phyloP scores from a whole-genome alignment of 1,284 basidiomycete genomes.

The Puccinia hordei region DNA sequence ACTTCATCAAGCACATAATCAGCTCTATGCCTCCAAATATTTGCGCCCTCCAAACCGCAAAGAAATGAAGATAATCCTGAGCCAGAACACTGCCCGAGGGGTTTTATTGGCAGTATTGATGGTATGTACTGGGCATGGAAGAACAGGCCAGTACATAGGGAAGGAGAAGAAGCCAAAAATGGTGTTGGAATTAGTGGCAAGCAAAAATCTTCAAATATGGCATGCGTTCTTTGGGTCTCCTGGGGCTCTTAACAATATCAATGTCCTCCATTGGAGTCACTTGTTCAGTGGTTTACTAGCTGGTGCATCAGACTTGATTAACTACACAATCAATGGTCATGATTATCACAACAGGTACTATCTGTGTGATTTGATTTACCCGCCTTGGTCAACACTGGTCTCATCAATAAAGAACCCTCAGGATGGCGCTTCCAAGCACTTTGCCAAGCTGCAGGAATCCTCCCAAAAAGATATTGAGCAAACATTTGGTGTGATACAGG shows the following conservation, averaged over 20 bases:
- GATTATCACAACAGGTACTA: background rate
- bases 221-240: too few relatives aligned
- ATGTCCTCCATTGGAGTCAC: too few relatives aligned
- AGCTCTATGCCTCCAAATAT: background rate
- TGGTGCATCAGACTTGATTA: background rate
- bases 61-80: background rate
- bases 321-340: slow-evolving; percentile 6
- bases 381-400: too few relatives aligned
- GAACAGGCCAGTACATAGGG: slow-evolving; percentile 27
- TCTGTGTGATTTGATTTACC: background rate
- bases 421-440: too few relatives aligned
- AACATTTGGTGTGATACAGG: slow-evolving; percentile 8
- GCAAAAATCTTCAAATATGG: too few relatives aligned
- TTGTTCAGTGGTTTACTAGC: too few relatives aligned
- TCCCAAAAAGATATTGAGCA: slow-evolving; percentile 2
- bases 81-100: background rate
- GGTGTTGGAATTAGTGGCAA: slow-evolving; percentile 9
- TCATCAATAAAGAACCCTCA: too few relatives aligned
- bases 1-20: too few relatives aligned
- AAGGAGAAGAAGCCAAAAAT: background rate
- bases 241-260: too few relatives aligned
- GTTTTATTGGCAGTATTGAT: too few relatives aligned
- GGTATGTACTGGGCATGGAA: slow-evolving; percentile 40
- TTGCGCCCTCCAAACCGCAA: background rate
- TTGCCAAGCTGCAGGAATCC: background rate